Percentiles rank a stretch among this genome's conserved stretches.
Conservation (phyloP, 1,284 basidiomycete species). For the Leucoagaricus sp. region DNA sequence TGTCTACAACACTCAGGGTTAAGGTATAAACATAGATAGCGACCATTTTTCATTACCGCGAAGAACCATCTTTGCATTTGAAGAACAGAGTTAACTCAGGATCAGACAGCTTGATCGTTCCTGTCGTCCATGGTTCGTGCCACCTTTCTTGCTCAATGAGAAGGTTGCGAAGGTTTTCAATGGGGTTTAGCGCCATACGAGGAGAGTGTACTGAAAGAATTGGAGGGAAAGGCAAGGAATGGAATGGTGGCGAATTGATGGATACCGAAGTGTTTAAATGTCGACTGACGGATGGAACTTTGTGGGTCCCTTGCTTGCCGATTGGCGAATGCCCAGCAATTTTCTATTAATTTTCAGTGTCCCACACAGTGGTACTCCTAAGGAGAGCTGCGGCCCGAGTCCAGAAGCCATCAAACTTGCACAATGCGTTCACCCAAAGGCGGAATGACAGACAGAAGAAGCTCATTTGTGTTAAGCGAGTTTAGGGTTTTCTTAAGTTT, state of each 20-base stretch:
- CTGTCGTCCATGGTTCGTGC: conserved; percentile 2
- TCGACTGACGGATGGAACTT: not conserved
- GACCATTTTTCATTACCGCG: not conserved
- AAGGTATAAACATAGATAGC: not conserved
- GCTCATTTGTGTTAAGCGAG: not conserved
- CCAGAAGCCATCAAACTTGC: not conserved
- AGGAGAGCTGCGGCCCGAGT: not conserved
- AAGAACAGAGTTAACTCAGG: conserved; percentile 12
- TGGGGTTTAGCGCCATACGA: not conserved
- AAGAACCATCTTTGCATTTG: conserved; percentile 8
- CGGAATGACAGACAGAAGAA: not conserved
- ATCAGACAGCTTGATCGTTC: not conserved
- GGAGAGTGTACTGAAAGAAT: not conserved
- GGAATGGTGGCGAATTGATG: not conserved
- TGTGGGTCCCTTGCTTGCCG: conserved; percentile 9
- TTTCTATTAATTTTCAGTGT: not conserved
- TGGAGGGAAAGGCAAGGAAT: not conserved
- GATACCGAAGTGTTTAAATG: not conserved
- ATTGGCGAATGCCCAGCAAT: not conserved
- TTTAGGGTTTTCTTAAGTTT: not conserved
- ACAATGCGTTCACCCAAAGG: not conserved
- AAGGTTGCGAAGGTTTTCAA: not conserved
- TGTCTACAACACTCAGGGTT: not conserved
- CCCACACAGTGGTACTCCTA: not conserved
- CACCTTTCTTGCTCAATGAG: not conserved